Base-by-base conservation (phyloP, 164 flowering plant species). In the Kalanchoe fedtschenkoi region DNA sequence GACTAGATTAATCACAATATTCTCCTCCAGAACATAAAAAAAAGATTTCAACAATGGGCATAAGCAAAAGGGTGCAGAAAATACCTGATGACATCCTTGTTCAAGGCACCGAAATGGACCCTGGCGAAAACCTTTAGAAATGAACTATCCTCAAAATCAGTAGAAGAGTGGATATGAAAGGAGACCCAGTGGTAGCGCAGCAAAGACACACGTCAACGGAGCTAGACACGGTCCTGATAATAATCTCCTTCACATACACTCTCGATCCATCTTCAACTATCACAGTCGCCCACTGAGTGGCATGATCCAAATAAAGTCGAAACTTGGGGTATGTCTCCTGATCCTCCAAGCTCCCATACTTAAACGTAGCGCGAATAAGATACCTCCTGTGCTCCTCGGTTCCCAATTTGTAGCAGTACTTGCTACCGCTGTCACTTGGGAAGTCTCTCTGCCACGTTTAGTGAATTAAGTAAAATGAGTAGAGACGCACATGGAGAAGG, bases 131-230 rank as follows among this genome's bases (percentile, higher is more conserved):
- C 92, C 42, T 75, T 75, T 57, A 93, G 76, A 73, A 72, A 93
- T 73, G 82, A 93, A 62, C 61, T 55, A 65, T 88, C 88, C 71
- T 93, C 98, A 60, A 63, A 90, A 69, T 90, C 92, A 1, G 97
- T 89, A 30, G 89, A 34, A 93, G 82, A 34, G 97, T 89, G 53
- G 97, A 88, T 38, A 93, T 86, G 67, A 93, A 93, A 24, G 97
- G 96, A 70, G 80, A 78, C 24, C 89, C 89, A n/a, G 96, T 88
- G 0, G 85, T 80, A 6, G 97, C 95, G 76, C 89, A 82, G 70
- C 95, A 90, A 33, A 90, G 58, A 66, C 98, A 93, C 38, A 89
- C 95, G 77, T 78, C 77, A 32, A 89, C 44, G 10, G 85, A 79
- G 54, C 24, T 53, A 1, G 96, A 86, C 15, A 81, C 76, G n/a